Evolutionary conservation across 495 filamentous ascomycete species (phyloP), one percentile per base, ranked within the genome.

Genomic region (Lasiosphaeria miniovina): DNA sequence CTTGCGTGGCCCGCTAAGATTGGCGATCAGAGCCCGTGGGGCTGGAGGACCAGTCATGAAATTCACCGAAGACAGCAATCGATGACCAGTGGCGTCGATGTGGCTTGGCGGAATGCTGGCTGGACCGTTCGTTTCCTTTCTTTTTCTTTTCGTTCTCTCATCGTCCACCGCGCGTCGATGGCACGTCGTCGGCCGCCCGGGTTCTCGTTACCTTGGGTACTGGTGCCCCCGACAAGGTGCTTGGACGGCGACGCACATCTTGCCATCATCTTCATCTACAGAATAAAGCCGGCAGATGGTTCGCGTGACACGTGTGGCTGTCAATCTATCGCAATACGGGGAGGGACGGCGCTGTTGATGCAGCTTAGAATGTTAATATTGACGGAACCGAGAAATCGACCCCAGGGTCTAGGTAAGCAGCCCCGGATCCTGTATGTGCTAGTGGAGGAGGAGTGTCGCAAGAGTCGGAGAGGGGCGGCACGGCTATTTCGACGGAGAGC

Each of bases 241-340:
- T 54, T 64, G 57, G 41, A 54, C 40, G 49, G 56, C 55, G 49
- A 46, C 24, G 43, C 54, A 50, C 49, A 53, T 50, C 43, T 64
- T 46, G 60, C 43, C 60, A 58, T 61, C 56, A 53, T 57, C 15
- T 58, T 66, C 63, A 71, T 70, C 68, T 70, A 58, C 59, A 67
- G 36, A 67, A 58, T 70, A 64, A 69, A 73, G 65, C 68, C 67
- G 67, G 71, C 67, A 69, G 65, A 70, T 68, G 62, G 52, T 60
- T 57, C 59, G 65, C 49, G 62, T 66, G 62, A 65, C 61, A 63
- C 57, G 52, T 59, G 61, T 65, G 62, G 61, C 48, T 51, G 60
- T 14, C 60, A 64, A 65, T 66, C 35, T 59, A 48, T 58, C 38
- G 57, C 55, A 54, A 61, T 64, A 53, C 57, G 58, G 60, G 54